Evolutionary conservation across 768 basidiomycete genomes (phyloP).

Genomic region (Phaeotremella skinneri): DNA sequence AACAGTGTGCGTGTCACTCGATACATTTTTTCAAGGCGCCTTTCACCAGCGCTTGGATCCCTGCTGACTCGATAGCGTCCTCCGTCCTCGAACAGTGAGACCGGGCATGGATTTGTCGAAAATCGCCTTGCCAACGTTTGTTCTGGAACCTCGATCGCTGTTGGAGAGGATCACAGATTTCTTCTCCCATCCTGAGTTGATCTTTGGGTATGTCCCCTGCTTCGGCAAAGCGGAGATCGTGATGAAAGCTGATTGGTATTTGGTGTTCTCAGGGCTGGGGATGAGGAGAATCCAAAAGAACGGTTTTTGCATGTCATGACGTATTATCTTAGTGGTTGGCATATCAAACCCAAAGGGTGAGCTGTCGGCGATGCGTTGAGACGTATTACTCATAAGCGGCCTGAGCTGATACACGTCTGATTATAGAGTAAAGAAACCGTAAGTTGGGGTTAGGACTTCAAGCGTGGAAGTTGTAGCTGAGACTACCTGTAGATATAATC

Average conservation of each 20-base stretch:
- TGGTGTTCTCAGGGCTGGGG: slow-evolving; percentile 64
- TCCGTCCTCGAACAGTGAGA: too few relatives aligned
- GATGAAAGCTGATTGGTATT: too few relatives aligned
- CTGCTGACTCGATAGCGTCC: too few relatives aligned
- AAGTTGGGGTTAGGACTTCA: slow-evolving; percentile 51
- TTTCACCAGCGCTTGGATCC: too few relatives aligned
- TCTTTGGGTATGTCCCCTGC: slow-evolving; percentile 39
- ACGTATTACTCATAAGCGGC: not conserved
- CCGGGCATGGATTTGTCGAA: slow-evolving; percentile 96
- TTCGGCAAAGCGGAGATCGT: too few relatives aligned
- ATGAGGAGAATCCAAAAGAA: slow-evolving; percentile 78
- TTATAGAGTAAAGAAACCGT: slow-evolving; percentile 88
- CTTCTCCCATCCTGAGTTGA: slow-evolving; percentile 95
- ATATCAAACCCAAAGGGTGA: slow-evolving; percentile 91
- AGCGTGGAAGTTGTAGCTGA: not conserved
- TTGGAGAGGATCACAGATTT: slow-evolving; percentile 99
- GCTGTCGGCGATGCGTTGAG: slow-evolving; percentile 9
- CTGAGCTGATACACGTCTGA: not conserved
- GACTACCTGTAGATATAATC: slow-evolving; percentile 71
- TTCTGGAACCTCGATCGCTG: slow-evolving; percentile 95
- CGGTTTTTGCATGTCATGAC: slow-evolving; percentile 85
- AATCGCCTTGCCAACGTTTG: slow-evolving; percentile 76
- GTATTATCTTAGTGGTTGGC: slow-evolving; percentile 99
- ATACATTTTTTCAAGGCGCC: too few relatives aligned
- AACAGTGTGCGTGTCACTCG: slow-evolving; percentile 85